Base-by-base conservation (phyloP, 176 grass and related monocot species). In the Oryza glaberrima region DNA sequence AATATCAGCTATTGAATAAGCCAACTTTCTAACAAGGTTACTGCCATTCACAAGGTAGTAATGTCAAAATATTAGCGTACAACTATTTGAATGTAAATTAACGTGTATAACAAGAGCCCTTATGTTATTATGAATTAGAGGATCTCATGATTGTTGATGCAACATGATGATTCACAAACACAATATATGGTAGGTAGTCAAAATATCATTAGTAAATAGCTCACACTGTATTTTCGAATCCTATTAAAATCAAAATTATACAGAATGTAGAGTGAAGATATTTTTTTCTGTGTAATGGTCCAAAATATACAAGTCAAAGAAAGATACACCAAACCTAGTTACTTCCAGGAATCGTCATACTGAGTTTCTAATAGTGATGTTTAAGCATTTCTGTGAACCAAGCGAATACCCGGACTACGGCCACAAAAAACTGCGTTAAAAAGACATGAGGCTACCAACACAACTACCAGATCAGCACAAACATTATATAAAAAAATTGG, bases 1-100 rank as follows among this genome's bases (percentile, higher is more conserved):
- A 58, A 78, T 40, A 82, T 30, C 36, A 38, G 16, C 77, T 30
- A 86, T 44, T 67, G 16, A 90, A 69, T 64, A 86, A 61, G 30
- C 13, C 47, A 79, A 25, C 9, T 82, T 69, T 54, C 32, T 30
- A 13, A 10, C 20, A 2, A 3, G 20, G 54, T 49, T 86, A 34
- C 75, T 60, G 63, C 12, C 40, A 61, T 76, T 43, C 41, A 60
- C 44, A 75, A 76, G 22, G 7, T 40, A 13, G 4, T 58, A 73
- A 22, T 56, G 48, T 67, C 36, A 14, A 67, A 75, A 76, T 19
- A 73, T 9, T 25, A 69, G 63, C 46, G 25, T 3, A 5, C 72
- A 81, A 26, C 36, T 28, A 63, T 81, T 49, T 66, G n/a, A 23
- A 32, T 65, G 43, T 7, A 23, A 17, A 35, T 20, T 69, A 75